Conservation (phyloP, 371 early-diverging fungal species). For the Basidiobolus heterosporus region DNA sequence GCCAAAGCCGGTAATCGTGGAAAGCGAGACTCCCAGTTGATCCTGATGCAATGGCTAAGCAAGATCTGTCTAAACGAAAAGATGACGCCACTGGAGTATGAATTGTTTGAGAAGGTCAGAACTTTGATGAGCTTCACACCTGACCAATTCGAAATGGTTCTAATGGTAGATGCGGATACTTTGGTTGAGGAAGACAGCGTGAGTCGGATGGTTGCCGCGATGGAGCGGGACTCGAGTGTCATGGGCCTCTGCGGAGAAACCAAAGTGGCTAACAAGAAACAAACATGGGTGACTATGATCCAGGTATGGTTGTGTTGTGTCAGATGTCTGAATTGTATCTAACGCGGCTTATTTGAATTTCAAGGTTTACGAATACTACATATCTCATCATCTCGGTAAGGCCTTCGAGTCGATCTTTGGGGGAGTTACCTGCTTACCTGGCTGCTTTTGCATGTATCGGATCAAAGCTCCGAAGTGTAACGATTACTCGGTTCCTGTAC, state of each 20-base stretch:
- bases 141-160: conserved; percentile 63
- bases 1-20: conserved; percentile 93
- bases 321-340: not conserved
- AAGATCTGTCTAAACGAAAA: conserved; percentile 80
- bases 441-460: conserved; percentile 92
- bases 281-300: conserved; percentile 76
- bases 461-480: conserved; percentile 47
- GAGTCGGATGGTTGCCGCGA: conserved; percentile 48
- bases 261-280: conserved; percentile 55
- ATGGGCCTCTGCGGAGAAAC: conserved; percentile 79
- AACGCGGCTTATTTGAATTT: not conserved
- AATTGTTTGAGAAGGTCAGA: conserved; percentile 76
- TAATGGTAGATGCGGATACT: conserved; percentile 96
- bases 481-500: conserved; percentile 67
- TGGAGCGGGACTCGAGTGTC: conserved; percentile 57
- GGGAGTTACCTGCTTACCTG: conserved; percentile 87
- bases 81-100: conserved; percentile 86
- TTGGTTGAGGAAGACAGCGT: conserved; percentile 59
- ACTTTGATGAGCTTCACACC: conserved; percentile 66
- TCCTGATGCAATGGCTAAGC: conserved; percentile 90
- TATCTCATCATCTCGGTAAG: conserved; percentile 83
- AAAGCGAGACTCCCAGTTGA: conserved; percentile 95
- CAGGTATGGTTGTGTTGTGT: conserved; percentile 56
- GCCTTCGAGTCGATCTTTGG: conserved; percentile 90
- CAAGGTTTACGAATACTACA: conserved; percentile 62